Evolutionary conservation across 1,139 yeast species (phyloP), one percentile per base, ranked within the genome.

Genomic region (Pichia sp.): DNA sequence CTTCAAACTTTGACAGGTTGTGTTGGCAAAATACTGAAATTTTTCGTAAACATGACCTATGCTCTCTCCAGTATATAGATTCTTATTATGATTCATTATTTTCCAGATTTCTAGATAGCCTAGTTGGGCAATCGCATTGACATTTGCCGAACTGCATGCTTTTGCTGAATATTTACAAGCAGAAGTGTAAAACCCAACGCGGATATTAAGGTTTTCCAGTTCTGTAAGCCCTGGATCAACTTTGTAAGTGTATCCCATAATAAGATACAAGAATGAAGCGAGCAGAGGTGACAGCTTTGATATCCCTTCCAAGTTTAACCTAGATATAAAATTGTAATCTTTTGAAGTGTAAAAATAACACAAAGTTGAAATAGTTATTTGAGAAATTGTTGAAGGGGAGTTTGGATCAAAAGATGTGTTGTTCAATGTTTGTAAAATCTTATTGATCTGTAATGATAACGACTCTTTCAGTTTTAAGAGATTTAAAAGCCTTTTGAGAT

Each of bases 281-380:
- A 65, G 47, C 36, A 63, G 43, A 3, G 68, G 68, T 1, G 67
- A 40, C 8, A 31, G n/a, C n/a, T 30, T 10, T n/a, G n/a, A n/a
- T 26, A 45, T 30, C 25, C 18, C 40, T 13, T 19, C 9, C 13
- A 44, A 18, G 30, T 30, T 8, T 21, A 44, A 16, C 4, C 30
- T 23, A 5, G 46, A 42, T 18, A 42, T 36, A n/a, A 42, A 42
- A 16, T 13, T 26, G 22, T 26, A 23, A 16, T 42, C 46, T 28
- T 16, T 4, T 10, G 19, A 10, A 4, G 46, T 23, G 16, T 42
- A 42, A 42, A 42, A 42, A 26, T 42, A 42, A 42, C 37, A 42
- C n/a, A 42, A 21, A 4, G 18, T 26, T 18, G 46, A 23, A 42
- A 42, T 26, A 19, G 36, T 23, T n/a, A 42, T 42, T 10, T 26